Percentiles rank a stretch among this genome's conserved stretches.
phyloP scores from a whole-genome alignment of 352 stramenopile species.

The Phytophthora meadii region DNA sequence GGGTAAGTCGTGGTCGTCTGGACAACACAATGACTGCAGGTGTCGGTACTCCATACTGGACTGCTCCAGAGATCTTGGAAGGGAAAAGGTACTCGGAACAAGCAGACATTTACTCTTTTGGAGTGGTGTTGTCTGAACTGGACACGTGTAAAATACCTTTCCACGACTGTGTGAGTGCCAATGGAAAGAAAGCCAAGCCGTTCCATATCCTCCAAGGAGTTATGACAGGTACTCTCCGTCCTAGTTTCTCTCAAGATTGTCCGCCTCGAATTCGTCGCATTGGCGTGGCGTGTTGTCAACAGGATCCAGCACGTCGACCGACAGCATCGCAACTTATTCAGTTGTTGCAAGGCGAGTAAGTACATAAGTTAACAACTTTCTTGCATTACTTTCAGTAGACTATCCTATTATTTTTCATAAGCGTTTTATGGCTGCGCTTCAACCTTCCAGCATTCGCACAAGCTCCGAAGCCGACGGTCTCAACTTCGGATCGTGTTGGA shows the following conservation, averaged over 20 bases:
- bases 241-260: constrained; percentile 49
- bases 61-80: constrained; percentile 66
- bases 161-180: constrained; percentile 17
- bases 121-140: constrained; percentile 55
- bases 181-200: constrained; percentile 40
- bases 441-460: constrained; percentile 48
- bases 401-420: constrained; percentile 29
- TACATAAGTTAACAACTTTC: constrained; percentile 16
- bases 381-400: constrained; percentile 11
- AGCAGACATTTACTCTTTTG: constrained; percentile 76
- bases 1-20: constrained; percentile 39
- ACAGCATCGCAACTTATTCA: constrained; percentile 27
- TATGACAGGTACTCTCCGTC: constrained; percentile 49
- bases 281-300: constrained; percentile 47
- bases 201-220: constrained; percentile 56
- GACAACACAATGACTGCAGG: constrained; percentile 48
- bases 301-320: constrained; percentile 37
- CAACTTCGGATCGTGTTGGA: constrained; percentile 49
- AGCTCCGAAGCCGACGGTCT: constrained; percentile 48
- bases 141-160: constrained; percentile 46
- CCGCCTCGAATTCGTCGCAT: constrained; percentile 45
- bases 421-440: constrained; percentile 17
- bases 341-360: constrained; percentile 26
- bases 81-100: constrained; percentile 61
- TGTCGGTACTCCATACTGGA: constrained; percentile 64